A percentile compares a stretch with the other conserved stretches of the same genome.
Conservation (phyloP, 2,329 filamentous ascomycete genomes). For the Bipolaris oryzae region DNA sequence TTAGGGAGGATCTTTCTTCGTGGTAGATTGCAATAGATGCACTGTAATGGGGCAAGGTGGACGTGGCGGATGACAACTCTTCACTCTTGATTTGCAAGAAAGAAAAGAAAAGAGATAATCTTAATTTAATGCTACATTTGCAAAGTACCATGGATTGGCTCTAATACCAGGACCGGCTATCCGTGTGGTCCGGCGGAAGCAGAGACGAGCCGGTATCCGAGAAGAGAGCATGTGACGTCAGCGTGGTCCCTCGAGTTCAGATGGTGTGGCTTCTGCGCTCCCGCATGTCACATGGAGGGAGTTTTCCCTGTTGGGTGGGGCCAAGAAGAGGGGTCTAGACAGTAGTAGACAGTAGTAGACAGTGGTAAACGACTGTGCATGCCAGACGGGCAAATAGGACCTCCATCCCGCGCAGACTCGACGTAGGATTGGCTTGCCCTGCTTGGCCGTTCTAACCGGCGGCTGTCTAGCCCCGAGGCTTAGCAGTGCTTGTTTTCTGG, state of each 20-base stretch:
- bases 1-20: neutral
- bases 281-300: slow-evolving; percentile 7
- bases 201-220: neutral
- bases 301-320: neutral
- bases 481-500: slow-evolving; percentile 28
- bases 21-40: neutral
- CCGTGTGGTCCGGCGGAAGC: neutral
- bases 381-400: neutral
- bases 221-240: slow-evolving; percentile 8
- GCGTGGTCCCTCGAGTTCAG: neutral
- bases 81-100: slow-evolving; percentile 4
- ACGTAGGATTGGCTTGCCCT: slow-evolving; percentile 1
- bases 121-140: too few species aligned
- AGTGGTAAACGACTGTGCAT: too few species aligned
- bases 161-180: neutral
- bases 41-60: neutral
- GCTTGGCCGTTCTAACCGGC: neutral
- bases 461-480: slow-evolving; percentile 14
- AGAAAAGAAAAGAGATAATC: neutral
- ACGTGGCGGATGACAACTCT: slow-evolving; percentile 6
- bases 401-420: neutral
- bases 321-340: slow-evolving; percentile 4
- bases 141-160: neutral
- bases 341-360: too few species aligned
- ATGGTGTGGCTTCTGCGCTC: neutral